Percentiles rank a stretch among this genome's conserved stretches.
Conservation (phyloP, 2,329 filamentous ascomycete genomes). For the Simplicillium sp. region DNA sequence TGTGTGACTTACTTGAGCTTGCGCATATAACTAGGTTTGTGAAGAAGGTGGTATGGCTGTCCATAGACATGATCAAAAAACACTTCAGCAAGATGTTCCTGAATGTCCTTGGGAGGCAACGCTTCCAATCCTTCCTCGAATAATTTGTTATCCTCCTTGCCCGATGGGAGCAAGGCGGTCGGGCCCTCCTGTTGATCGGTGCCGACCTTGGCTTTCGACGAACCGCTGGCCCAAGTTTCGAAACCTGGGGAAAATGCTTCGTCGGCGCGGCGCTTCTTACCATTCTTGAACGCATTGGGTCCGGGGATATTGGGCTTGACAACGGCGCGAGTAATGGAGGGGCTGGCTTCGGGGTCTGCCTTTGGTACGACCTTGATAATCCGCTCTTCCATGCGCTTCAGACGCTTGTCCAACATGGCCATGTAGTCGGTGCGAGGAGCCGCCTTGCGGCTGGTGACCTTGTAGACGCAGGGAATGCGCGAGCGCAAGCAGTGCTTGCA, state of each 20-base stretch:
- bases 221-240: slow-evolving; percentile 66
- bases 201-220: slow-evolving; percentile 36
- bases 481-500: slow-evolving; percentile 94
- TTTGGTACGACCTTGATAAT: slow-evolving; percentile 95
- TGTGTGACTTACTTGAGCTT: slow-evolving; percentile 52
- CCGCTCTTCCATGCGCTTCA: slow-evolving; percentile 95
- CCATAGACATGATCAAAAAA: slow-evolving; percentile 96
- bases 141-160: slow-evolving; percentile 66
- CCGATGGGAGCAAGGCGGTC: slow-evolving; percentile 46
- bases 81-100: slow-evolving; percentile 86
- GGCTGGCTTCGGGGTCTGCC: slow-evolving; percentile 60
- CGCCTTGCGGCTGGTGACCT: slow-evolving; percentile 88
- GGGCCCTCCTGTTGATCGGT: slow-evolving; percentile 28
- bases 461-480: slow-evolving; percentile 93
- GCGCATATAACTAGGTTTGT: slow-evolving; percentile 96
- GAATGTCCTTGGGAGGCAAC: slow-evolving; percentile 75
- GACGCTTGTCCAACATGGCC: slow-evolving; percentile 93
- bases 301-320: slow-evolving; percentile 70
- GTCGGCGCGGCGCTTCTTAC: slow-evolving; percentile 75
- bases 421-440: slow-evolving; percentile 95
- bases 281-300: slow-evolving; percentile 29
- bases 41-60: slow-evolving; percentile 86
- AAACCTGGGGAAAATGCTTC: slow-evolving; percentile 80
- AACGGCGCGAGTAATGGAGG: slow-evolving; percentile 64
- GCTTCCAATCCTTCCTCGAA: slow-evolving; percentile 75